Evolutionary conservation across 2,329 filamentous ascomycete genomes (phyloP).

Genomic region (Trichoderma lentiforme): DNA sequence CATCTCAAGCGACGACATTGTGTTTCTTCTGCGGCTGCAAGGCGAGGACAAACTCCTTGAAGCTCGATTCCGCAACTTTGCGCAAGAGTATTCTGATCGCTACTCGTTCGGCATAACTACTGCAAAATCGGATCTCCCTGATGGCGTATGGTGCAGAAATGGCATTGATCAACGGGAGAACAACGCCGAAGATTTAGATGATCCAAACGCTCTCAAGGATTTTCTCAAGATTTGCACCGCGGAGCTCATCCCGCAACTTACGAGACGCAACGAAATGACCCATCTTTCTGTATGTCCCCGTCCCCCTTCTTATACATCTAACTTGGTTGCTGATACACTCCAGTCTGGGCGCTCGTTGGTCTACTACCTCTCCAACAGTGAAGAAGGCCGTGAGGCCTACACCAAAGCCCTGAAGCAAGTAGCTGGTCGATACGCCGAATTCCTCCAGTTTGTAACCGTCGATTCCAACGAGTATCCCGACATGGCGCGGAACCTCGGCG

Average conservation of each 20-base stretch:
- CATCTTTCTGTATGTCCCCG: constrained; percentile 35
- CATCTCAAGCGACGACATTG: constrained; percentile 37
- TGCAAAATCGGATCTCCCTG: background rate
- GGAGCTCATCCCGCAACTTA: constrained; percentile 44
- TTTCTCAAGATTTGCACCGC: constrained; percentile 39
- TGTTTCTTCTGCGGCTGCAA: constrained; percentile 40
- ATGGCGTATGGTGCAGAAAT: constrained; percentile 39
- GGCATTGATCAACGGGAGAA: constrained; percentile 37
- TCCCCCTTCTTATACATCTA: background rate
- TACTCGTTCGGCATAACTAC: constrained; percentile 39
- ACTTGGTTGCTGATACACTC: background rate
- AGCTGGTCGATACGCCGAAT: constrained; percentile 45
- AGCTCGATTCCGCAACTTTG: constrained; percentile 32
- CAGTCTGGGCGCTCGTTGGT: constrained; percentile 40
- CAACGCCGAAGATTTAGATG: constrained; percentile 31
- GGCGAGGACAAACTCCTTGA: constrained; percentile 29
- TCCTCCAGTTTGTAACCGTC: constrained; percentile 47
- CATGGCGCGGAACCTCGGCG: constrained; percentile 40
- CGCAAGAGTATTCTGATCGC: constrained; percentile 37
- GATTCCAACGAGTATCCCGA: constrained; percentile 45
- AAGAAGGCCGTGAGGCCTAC: constrained; percentile 35
- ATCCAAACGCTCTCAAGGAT: constrained; percentile 33
- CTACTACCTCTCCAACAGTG: constrained; percentile 29
- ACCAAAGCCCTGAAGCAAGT: constrained; percentile 36
- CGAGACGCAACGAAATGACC: constrained; percentile 42